These are phyloP conservation scores for Tylopilus rubrobrunneus DNA, from an alignment of 768 basidiomycete genomes.

Conservation along the genomic window DNA sequence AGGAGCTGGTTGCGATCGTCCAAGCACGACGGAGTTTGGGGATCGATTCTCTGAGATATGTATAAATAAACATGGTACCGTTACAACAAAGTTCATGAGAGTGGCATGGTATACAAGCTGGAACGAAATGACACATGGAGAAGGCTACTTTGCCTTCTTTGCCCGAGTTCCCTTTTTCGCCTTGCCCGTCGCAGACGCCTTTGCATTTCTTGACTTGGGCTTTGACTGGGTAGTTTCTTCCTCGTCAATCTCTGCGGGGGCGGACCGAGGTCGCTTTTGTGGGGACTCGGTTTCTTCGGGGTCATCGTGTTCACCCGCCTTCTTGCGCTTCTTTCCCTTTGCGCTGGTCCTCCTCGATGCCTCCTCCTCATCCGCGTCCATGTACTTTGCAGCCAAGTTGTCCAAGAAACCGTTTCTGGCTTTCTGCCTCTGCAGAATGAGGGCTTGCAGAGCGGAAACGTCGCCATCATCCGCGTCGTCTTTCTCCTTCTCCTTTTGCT, in stretches of 20 bases:
- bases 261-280: constrained; percentile 47
- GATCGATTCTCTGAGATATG: constrained; percentile 75
- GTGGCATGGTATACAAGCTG: neutral
- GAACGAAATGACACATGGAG: neutral
- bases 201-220: constrained; percentile 48
- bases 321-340: constrained; percentile 50
- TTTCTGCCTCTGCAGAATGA: constrained; percentile 76
- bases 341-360: constrained; percentile 29
- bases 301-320: constrained; percentile 30
- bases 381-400: constrained; percentile 69
- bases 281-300: constrained; percentile 38
- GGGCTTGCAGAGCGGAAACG: constrained; percentile 66
- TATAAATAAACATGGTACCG: constrained; percentile 36
- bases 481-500: constrained; percentile 43
- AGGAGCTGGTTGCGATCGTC: constrained; percentile 84
- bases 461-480: constrained; percentile 48
- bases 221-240: constrained; percentile 58
- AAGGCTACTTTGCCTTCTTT: constrained; percentile 35
- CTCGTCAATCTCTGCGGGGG: constrained; percentile 58
- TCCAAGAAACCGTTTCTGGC: constrained; percentile 73
- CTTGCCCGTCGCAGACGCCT: constrained; percentile 24
- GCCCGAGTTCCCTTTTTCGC: constrained; percentile 28
- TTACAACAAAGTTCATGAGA: neutral
- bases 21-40: constrained; percentile 81
- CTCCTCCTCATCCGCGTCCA: constrained; percentile 39